Conservation (phyloP, 140 eudicot species). For the Cichorium intybus region DNA sequence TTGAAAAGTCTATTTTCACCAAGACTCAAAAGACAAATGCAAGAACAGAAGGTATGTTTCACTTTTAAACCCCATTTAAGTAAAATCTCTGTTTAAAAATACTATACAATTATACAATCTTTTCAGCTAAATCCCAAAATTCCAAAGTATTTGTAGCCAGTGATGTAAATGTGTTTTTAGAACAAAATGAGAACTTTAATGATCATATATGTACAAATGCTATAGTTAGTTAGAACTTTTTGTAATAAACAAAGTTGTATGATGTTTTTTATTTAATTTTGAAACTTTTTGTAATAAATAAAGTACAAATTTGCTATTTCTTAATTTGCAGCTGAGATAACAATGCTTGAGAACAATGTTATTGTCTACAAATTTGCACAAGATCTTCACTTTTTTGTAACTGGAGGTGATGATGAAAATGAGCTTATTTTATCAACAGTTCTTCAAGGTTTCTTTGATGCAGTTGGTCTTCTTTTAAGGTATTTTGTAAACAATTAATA, state of each 20-base stretch:
- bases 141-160: too few species aligned
- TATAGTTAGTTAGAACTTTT: too few species aligned
- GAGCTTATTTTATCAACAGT: conserved; percentile 79
- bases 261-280: too few species aligned
- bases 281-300: too few species aligned
- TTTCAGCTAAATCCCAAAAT: too few species aligned
- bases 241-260: too few species aligned
- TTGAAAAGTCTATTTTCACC: conserved; percentile 77
- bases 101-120: too few species aligned
- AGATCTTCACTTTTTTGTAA: conserved; percentile 93
- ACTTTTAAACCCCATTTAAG: neutral
- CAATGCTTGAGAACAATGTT: conserved; percentile 79
- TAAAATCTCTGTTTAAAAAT: too few species aligned
- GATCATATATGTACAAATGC: too few species aligned
- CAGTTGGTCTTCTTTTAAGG: conserved; percentile 88
- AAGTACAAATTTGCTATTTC: too few species aligned
- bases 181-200: too few species aligned
- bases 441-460: conserved; percentile 91
- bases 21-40: conserved; percentile 95
- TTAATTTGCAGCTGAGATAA: conserved; percentile 78
- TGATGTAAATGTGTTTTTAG: too few species aligned
- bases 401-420: conserved; percentile 94
- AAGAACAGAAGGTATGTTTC: conserved; percentile 67
- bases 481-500: conserved; percentile 13
- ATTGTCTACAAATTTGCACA: conserved; percentile 86